Base-by-base conservation (phyloP, 495 filamentous ascomycete genomes). In the Pyronema domesticum region DNA sequence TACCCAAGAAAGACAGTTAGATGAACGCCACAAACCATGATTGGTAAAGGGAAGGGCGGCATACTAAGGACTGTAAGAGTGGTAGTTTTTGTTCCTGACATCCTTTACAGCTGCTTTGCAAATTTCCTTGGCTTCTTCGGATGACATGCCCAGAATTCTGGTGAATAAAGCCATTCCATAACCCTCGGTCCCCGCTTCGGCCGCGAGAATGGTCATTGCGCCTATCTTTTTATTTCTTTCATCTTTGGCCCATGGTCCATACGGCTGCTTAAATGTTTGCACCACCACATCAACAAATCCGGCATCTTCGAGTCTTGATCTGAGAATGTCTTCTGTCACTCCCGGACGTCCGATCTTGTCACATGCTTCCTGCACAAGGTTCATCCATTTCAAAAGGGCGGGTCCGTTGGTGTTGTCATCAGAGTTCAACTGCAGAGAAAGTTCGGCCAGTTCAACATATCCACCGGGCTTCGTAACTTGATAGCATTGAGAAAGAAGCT, bases 401-500 rank as follows among this genome's bases (percentile, higher is more conserved):
- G 30, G 7, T 17, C 35, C 46, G 0, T 52, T 53, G 37, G 8
- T 54, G 7, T 36, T 40, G 40, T 54, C 51, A 40, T 80, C 77
- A 40, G 69, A 73, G 9, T 50, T 58, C 6, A 34, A 6, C 46
- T 23, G 5, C 7, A 18, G 5, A 7, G 18, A 17, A 17, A 49
- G 46, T 36, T 52, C 49, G 35, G 9, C 9, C 13, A 19, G 49
- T 17, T 52, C 49, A 18, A 52, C 40, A 6, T 19, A 52, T 6
- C 33, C 23, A 13, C 49, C 49, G 23, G 49, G 49, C 30, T 15
- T 15, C 7, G 19, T 34, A 49, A 17, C 40, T 1, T 39, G 42
- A 56, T 61, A 73, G 6, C 65, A 64, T 59, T 74, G 58, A 36
- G 49, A 42, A 53, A 69, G 68, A 9, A 77, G 58, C n/a, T 57